Base-by-base conservation (phyloP, 108 stramenopile genomes). In the Nannochloropsis salina region DNA sequence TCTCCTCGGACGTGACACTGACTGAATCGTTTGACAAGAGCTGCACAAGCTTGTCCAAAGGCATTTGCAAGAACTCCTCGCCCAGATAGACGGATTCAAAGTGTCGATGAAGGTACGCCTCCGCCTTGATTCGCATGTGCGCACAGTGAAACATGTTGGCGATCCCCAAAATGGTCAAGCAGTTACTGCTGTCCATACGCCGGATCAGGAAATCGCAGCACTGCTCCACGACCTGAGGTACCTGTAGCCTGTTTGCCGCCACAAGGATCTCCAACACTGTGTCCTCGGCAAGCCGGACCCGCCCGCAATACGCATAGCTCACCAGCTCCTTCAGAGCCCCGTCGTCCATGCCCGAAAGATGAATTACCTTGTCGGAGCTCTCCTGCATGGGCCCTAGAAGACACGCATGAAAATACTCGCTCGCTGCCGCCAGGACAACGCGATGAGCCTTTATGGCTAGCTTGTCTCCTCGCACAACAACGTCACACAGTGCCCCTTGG, bases 371-470 rank as follows among this genome's bases (percentile, higher is more conserved):
- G 11, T 84, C 42, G 21, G 83, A 47, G 83, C 83, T 84, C 18
- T 84, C 83, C 74, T 84, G 45, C 83, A 84, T 84, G n/a, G 83
- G 31, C 12, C 61, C 45, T 9, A 44, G 44, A 11, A 84, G 44
- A 41, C 83, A 84, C 11, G 83, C 83, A 11, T 44, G 45, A 22
- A 84, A 84, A 44, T 84, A 84, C 83, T 84, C 83, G 9, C 61
- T 74, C 40, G 40, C 21, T 2, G 42, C 42, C 22, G 83, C 83
- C 74, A 84, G 22, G 5, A 84, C 83, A 4, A 47, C 11, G 45
- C 83, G 83, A 44, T 84, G 83, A 5, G 83, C 83, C 74, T 79
- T 6, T 22, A 84, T 44, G 11, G 11, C 22, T 12, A 40, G 12
- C 11, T 79, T 44, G 12, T 41, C 83, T 5, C 83, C 31, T 12